These are phyloP conservation scores for Rhodotorula toruloides DNA, from an alignment of 768 basidiomycete species.

Conservation along the genomic window DNA sequence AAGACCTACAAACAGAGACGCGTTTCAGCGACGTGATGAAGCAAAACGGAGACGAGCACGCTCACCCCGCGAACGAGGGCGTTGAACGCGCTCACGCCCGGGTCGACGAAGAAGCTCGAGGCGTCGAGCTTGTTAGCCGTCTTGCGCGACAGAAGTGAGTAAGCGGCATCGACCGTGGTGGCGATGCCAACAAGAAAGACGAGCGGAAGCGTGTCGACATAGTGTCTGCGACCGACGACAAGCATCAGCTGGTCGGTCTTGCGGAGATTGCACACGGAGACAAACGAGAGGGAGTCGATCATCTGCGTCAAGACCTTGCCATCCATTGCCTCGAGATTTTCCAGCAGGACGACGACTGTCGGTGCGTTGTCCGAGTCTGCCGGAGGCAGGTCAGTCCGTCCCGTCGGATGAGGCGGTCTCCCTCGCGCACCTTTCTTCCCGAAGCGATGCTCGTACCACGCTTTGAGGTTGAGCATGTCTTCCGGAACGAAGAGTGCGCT, in stretches of 20 bases:
- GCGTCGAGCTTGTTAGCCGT: constrained; percentile 24
- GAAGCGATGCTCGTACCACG: constrained; percentile 27
- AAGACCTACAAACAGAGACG: constrained; percentile 12
- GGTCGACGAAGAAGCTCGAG: constrained; percentile 30
- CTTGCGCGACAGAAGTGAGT: constrained; percentile 5
- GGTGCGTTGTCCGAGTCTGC: constrained; percentile 2
- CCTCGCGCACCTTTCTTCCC: constrained; percentile 7
- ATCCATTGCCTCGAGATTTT: constrained; percentile 37
- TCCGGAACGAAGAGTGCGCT: constrained; percentile 25
- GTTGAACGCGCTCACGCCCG: constrained; percentile 33
- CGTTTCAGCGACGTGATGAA: too few relatives aligned
- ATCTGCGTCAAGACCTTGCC: constrained; percentile 26
- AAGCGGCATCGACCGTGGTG: constrained; percentile 17
- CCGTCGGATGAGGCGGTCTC: not conserved
- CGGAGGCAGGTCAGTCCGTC: not conserved
- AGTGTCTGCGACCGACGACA: not conserved
- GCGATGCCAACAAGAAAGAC: constrained; percentile 33
- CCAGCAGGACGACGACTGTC: constrained; percentile 22
- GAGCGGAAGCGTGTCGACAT: constrained; percentile 13
- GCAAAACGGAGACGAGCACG: not conserved
- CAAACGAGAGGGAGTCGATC: constrained; percentile 19
- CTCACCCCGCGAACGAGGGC: constrained; percentile 25
- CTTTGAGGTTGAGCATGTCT: constrained; percentile 28
- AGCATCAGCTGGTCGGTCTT: not conserved
- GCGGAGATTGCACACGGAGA: not conserved